These are phyloP conservation scores for Staphylotrichum longicolle DNA, from an alignment of 495 filamentous ascomycete species.

Conservation along the genomic window DNA sequence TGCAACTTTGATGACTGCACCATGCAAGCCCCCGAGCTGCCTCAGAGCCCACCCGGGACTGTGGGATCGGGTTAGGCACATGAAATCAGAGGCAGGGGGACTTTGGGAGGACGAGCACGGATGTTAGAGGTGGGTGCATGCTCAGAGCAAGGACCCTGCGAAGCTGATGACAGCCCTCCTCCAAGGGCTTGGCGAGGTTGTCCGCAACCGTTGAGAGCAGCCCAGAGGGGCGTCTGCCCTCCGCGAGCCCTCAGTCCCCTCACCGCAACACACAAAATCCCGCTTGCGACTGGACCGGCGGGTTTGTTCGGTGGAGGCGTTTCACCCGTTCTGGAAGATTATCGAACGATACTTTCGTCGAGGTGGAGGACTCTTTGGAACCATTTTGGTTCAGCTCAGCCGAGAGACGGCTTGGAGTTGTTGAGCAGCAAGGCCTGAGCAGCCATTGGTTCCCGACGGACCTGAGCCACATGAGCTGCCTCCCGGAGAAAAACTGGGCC, in stretches of 20 bases:
- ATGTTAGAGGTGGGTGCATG: constrained; percentile 3
- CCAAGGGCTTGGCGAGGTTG: constrained; percentile 16
- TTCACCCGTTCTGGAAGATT: not conserved
- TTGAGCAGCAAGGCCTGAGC: constrained; percentile 3
- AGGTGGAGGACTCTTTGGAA: not conserved
- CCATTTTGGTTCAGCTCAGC: constrained; percentile 26
- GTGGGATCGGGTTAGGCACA: constrained; percentile 23
- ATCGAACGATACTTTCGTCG: constrained; percentile 1
- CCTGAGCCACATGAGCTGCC: constrained; percentile 27
- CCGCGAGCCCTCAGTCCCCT: too few relatives aligned
- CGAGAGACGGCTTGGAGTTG: not conserved
- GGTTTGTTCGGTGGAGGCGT: constrained; percentile 3
- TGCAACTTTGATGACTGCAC: constrained; percentile 1
- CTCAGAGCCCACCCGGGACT: constrained; percentile 20
- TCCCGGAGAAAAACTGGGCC: constrained; percentile 18
- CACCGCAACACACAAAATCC: not conserved
- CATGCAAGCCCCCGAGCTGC: constrained; percentile 20
- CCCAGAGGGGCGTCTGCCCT: constrained; percentile 7
- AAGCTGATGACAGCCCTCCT: constrained; percentile 28
- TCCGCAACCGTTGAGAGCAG: constrained; percentile 3
- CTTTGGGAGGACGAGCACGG: constrained; percentile 2
- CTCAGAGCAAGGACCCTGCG: constrained; percentile 16
- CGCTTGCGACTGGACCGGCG: not conserved
- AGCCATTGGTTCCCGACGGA: constrained; percentile 25
- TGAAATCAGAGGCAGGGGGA: not conserved